Conservation (phyloP, 345 rosid species). For the Arabidopsis arenosa region DNA sequence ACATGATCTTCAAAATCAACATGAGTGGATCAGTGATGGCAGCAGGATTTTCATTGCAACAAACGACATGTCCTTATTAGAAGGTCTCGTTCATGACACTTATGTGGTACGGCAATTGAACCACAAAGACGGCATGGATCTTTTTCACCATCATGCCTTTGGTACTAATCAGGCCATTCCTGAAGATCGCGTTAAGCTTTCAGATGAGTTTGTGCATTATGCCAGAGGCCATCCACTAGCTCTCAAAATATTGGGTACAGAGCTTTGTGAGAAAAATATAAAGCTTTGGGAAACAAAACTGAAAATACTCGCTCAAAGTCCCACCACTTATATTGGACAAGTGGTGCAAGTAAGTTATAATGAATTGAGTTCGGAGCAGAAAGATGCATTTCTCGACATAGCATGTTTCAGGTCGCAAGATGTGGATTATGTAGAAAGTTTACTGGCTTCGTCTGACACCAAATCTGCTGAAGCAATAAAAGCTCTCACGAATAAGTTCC, state of each 20-base stretch:
- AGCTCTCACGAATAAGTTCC: constrained; percentile 31
- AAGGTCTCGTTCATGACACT: neutral
- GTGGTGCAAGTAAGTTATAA: constrained; percentile 39
- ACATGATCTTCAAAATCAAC: too few species aligned
- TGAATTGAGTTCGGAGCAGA: constrained; percentile 17
- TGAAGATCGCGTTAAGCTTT: too few species aligned
- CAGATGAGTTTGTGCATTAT: constrained; percentile 20
- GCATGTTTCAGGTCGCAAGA: constrained; percentile 37
- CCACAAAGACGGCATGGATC: neutral
- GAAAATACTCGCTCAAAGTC: constrained; percentile 5
- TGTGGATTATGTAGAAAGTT: neutral
- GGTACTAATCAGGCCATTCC: neutral
- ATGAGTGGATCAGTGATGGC: constrained; percentile 13
- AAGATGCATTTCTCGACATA: constrained; percentile 45
- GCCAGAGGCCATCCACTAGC: constrained; percentile 47
- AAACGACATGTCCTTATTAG: constrained; percentile 19
- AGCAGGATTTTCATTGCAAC: constrained; percentile 36
- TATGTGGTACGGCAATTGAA: constrained; percentile 12
- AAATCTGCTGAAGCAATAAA: neutral
- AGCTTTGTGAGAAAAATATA: neutral
- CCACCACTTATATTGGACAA: constrained; percentile 1
- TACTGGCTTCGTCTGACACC: constrained; percentile 17
- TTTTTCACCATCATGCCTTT: constrained; percentile 30
- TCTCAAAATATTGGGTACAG: constrained; percentile 40
- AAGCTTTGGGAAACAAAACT: constrained; percentile 34